These are phyloP conservation scores for Aspergillus novofumigatus DNA, from an alignment of 2,329 filamentous ascomycete species.

Conservation along the genomic window DNA sequence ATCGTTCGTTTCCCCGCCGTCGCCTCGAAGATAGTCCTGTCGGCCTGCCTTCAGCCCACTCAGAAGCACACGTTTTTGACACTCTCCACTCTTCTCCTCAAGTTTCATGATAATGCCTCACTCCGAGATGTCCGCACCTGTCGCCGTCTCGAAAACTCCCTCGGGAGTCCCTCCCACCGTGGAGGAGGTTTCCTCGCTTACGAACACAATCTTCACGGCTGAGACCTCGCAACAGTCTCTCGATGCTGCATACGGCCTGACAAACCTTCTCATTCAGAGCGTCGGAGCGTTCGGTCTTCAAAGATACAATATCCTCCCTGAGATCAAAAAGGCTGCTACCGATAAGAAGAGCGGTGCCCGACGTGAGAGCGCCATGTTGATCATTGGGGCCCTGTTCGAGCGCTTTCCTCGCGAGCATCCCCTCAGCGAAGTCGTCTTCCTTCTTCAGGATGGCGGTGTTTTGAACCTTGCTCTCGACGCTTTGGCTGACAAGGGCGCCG, in stretches of 20 bases:
- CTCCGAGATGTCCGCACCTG: slow-evolving; percentile 38
- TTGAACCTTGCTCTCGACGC: slow-evolving; percentile 73
- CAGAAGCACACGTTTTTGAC: background rate
- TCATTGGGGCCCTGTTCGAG: slow-evolving; percentile 90
- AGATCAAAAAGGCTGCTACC: slow-evolving; percentile 70
- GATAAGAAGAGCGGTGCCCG: slow-evolving; percentile 90
- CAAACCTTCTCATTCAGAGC: slow-evolving; percentile 61
- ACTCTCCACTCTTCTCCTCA: background rate
- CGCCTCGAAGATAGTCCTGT: background rate
- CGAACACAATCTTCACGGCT: slow-evolving; percentile 66
- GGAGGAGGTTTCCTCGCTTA: slow-evolving; percentile 61
- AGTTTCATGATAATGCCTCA: slow-evolving; percentile 44
- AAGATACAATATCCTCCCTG: slow-evolving; percentile 58
- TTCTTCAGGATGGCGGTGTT: slow-evolving; percentile 74
- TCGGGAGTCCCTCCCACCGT: slow-evolving; percentile 53
- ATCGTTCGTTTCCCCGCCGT: background rate
- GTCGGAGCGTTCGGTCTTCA: slow-evolving; percentile 61
- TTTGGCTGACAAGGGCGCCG: slow-evolving; percentile 81
- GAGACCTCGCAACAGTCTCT: slow-evolving; percentile 66
- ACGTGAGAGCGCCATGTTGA: slow-evolving; percentile 90
- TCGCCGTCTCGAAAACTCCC: slow-evolving; percentile 47
- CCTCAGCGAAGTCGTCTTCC: slow-evolving; percentile 73
- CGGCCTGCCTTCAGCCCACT: background rate
- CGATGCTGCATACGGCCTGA: slow-evolving; percentile 62
- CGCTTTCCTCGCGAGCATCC: slow-evolving; percentile 74